A percentile compares a stretch with the other conserved stretches of the same genome.
phyloP scores from a whole-genome alignment of 305 asterid genomes.

The Fraxinus ornus region DNA sequence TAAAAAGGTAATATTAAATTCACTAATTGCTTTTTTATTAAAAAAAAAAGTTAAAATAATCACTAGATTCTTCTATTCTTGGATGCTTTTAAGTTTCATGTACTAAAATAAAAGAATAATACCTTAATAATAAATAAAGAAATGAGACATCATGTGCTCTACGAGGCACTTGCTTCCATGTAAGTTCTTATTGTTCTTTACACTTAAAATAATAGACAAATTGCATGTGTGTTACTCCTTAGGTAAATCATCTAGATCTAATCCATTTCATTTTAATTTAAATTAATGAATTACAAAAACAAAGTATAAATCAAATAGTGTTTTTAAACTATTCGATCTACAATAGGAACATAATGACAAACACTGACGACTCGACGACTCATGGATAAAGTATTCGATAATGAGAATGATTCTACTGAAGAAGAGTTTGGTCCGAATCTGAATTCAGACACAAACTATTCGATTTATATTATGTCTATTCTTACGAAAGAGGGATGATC shows the following conservation, averaged over 20 bases:
- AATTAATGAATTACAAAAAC: neutral
- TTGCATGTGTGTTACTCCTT: neutral
- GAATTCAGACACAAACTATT: neutral
- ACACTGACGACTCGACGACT: neutral
- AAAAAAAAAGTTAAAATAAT: neutral
- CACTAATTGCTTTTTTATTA: neutral
- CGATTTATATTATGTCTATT: neutral
- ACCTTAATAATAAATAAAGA: neutral
- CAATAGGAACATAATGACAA: neutral
- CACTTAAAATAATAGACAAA: neutral
- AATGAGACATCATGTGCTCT: neutral
- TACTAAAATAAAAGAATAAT: neutral
- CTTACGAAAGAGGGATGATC: neutral
- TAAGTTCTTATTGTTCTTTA: neutral
- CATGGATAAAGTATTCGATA: neutral
- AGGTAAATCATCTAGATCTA: neutral
- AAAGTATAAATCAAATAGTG: neutral
- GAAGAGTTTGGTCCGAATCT: neutral
- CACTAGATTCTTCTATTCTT: neutral
- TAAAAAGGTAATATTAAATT: neutral
- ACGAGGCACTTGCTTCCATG: neutral
- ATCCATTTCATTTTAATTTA: neutral
- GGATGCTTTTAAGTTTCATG: conserved; percentile 3
- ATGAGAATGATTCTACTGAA: neutral
- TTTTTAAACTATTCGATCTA: neutral